Evolutionary conservation across 2,329 filamentous ascomycete genomes (phyloP), one percentile per base, ranked within the genome.

Genomic region (Bisporella sp.): DNA sequence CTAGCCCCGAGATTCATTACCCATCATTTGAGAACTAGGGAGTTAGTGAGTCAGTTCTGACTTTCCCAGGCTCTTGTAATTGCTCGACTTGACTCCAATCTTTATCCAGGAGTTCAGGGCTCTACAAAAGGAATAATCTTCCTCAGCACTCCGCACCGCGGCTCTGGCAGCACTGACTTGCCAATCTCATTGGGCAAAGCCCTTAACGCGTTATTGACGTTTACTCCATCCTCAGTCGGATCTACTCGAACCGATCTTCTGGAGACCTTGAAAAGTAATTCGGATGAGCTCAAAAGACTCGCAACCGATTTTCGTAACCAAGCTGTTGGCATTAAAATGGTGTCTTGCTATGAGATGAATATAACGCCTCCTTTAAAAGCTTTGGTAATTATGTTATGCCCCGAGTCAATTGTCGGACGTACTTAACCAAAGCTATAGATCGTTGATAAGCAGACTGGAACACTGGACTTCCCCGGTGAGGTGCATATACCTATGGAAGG

Each of bases 41-140:
- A 21, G 21, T 21, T 21, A 21, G 21, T 21, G 21, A 21, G 21
- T 21, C 21, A 21, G 21, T 21, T 21, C 21, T 21, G 21, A 21
- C 21, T 21, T 21, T 21, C 3, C 21, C 21, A 21, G 21, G 21
- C 21, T 21, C 21, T 21, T 21, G 21, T 21, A 21, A 21, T 21
- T 21, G 21, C 21, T 3, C 21, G 21, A 21, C 21, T 21, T 21
- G 21, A 21, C 21, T 21, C 21, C 21, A 21, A 21, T 21, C 21
- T 21, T 21, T 21, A 21, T 21, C 21, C 21, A 21, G 21, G 13
- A 9, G 77, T 89, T 49, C 88, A 77, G 59, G 75, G 87, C 5
- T 87, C 83, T 0, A 89, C 85, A 0, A 89, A 82, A 61, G 85
- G 81, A 29, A 78, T 89, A 51, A 72, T 89, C 31, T 90, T 90